Base-by-base conservation (phyloP, 2,329 filamentous ascomycete genomes). In the Cyanodermella asteris region DNA sequence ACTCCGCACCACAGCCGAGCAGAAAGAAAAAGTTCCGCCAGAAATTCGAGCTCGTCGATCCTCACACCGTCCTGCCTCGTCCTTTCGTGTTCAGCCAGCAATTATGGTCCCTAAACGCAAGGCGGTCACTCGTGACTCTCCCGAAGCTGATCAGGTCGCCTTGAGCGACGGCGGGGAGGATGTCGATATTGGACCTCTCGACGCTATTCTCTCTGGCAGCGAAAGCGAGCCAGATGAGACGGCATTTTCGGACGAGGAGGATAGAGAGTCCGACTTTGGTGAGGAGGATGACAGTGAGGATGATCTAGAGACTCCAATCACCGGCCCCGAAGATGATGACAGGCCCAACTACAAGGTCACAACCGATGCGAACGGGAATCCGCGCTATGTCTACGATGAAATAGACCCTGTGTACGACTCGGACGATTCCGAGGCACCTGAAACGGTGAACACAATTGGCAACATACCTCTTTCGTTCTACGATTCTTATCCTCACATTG, bases 401-500 rank as follows among this genome's bases (percentile, higher is more conserved):
- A 81, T 97, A 34, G 74, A 94, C 36, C 78, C 84, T 3, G 72
- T 81, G 27, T 93, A 97, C 51, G 87, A 94, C 43, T 91, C 82
- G 2, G 90, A 97, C 50, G 84, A 93, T 43, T 76, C 76, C 3
- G 84, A 93, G 45, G 72, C 71, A 4, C 68, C 74, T 32, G 73
- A 67, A 28, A 66, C 72, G 15, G 61, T 59, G 25, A 97, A 97
- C 52, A 94, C 87, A 0, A 93, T 97, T 40, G 90, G 87, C 37
- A 62, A 94, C 44, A 97, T 97, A 31, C 78, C 82, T 5, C 56
- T 94, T 24, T 74, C 76, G 3, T 94, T 91, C 52, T 97, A 97
- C 56, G 87, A 97, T 47, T 75, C 78, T 18, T 97, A 93, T 45
- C 87, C 87, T 25, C 87, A 97, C 46, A 93, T 97, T 44, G 87